Percentiles rank a stretch among this genome's conserved stretches.
These are phyloP conservation scores for Myochromella boudieri DNA, from an alignment of 768 basidiomycete species.

Conservation along the genomic window DNA sequence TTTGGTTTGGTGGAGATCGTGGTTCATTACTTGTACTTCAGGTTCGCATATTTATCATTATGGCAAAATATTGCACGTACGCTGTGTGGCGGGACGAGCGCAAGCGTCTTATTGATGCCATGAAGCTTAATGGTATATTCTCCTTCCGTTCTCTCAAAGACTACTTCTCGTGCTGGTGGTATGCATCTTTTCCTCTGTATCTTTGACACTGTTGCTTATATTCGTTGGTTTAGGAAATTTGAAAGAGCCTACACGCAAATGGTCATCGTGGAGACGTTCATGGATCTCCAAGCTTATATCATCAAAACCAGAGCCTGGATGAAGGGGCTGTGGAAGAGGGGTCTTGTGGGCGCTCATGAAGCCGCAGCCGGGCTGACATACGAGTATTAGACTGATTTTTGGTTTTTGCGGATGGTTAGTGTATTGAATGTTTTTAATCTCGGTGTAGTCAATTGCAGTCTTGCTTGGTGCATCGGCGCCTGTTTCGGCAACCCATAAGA, in stretches of 20 bases:
- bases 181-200: conserved; percentile 26
- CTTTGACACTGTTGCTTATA: conserved; percentile 1
- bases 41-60: conserved; percentile 87
- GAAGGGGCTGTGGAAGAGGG: conserved; percentile 56
- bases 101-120: conserved; percentile 40
- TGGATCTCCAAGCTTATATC: conserved; percentile 62
- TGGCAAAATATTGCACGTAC: conserved; percentile 82
- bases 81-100: conserved; percentile 79
- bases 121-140: conserved; percentile 52
- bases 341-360: conserved; percentile 63
- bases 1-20: not conserved
- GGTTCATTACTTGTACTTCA: conserved; percentile 26
- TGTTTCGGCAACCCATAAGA: too few species aligned
- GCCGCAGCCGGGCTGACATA: conserved; percentile 69
- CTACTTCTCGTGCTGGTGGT: conserved; percentile 73
- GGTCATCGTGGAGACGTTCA: conserved; percentile 52
- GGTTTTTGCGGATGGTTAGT: too few species aligned
- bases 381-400: not conserved
- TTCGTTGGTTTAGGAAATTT: conserved; percentile 49
- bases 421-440: too few species aligned
- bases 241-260: conserved; percentile 51
- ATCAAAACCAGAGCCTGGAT: conserved; percentile 63
- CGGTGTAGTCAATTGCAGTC: too few species aligned
- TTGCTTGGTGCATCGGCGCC: too few species aligned
- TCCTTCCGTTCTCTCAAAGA: conserved; percentile 44